Base-by-base conservation (phyloP, 2,329 filamentous ascomycete genomes). In the Eurotiales sp. region DNA sequence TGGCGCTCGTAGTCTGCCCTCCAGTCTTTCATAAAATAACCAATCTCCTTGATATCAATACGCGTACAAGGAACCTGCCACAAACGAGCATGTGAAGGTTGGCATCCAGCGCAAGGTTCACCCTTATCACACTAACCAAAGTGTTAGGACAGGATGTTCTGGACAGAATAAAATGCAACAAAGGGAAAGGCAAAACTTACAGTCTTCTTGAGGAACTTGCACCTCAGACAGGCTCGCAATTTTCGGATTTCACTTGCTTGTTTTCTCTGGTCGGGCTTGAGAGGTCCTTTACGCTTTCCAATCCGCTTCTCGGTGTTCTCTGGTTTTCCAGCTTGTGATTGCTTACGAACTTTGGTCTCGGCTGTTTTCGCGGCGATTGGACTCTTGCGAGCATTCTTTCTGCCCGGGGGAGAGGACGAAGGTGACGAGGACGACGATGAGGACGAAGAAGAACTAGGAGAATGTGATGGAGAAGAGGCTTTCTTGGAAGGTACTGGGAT, bases 1-100 rank as follows among this genome's bases (percentile, higher is more conserved):
- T 96, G 91, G 61, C 90, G 86, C 74, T 96, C 90, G 63, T 93
- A 96, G 70, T 97, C 92, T 40, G 90, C 91, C 74, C 92, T 95
- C 91, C 91, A 97, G 72, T 96, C 92, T 78, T 96, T 96, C 88
- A 96, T 93, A 78, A 97, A 97, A 72, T 95, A 96, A 39, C 85
- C 88, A 64, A 97, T 95, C 64, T 97, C 92, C 80, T 96, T 96
- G 78, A 97, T 97, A 71, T 96, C 92, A 65, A 96, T 96, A 56
- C 92, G 88, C 36, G 92, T 97, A 78, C 92, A 97, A 55, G 92
- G 92, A 40, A 97, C 92, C 74, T 96, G 91, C 92, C 92, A 97
- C 47, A 97, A 79, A 58, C 92, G 86, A 57, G 92, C 92, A 70
- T 97, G 92, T 17, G 91, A 95, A 46, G 92, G 92, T 75, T 96